Conservation (phyloP, 306 rosid genomes). For the Castanopsis chinensis region DNA sequence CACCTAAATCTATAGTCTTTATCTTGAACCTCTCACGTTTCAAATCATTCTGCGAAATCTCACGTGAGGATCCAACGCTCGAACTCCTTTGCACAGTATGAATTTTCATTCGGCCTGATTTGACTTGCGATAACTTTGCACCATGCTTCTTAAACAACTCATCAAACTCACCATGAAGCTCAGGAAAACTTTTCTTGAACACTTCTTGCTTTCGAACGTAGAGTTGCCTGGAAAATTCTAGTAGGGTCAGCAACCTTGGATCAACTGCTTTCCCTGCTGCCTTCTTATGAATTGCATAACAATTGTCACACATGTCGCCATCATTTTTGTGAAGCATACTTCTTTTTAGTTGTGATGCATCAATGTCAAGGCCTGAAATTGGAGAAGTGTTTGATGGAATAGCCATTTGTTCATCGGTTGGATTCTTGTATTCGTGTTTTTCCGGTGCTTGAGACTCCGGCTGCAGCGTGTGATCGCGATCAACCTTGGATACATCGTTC, state of each 20-base stretch:
- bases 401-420: background rate
- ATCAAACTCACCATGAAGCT: slow-evolving; percentile 1
- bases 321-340: slow-evolving; percentile 20
- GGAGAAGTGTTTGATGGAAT: background rate
- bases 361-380: background rate
- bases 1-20: slow-evolving; percentile 7
- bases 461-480: background rate
- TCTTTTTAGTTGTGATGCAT: slow-evolving; percentile 14
- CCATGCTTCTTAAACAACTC: slow-evolving; percentile 26
- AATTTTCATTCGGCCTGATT: slow-evolving; percentile 2
- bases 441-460: background rate
- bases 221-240: slow-evolving; percentile 42
- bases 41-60: background rate
- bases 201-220: slow-evolving; percentile 28
- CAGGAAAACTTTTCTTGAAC: slow-evolving; percentile 33
- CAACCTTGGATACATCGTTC: background rate
- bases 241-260: slow-evolving; percentile 25
- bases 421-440: background rate
- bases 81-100: slow-evolving; percentile 36
- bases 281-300: slow-evolving; percentile 20
- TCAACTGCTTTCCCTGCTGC: slow-evolving; percentile 27
- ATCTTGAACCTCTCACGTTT: slow-evolving; percentile 40
- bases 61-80: slow-evolving; percentile 36
- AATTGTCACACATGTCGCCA: slow-evolving; percentile 7
- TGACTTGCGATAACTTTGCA: slow-evolving; percentile 2